A percentile compares a stretch with the other conserved stretches of the same genome.
Evolutionary conservation across 305 asterid species (phyloP).

Genomic region (Plantago coronopus): DNA sequence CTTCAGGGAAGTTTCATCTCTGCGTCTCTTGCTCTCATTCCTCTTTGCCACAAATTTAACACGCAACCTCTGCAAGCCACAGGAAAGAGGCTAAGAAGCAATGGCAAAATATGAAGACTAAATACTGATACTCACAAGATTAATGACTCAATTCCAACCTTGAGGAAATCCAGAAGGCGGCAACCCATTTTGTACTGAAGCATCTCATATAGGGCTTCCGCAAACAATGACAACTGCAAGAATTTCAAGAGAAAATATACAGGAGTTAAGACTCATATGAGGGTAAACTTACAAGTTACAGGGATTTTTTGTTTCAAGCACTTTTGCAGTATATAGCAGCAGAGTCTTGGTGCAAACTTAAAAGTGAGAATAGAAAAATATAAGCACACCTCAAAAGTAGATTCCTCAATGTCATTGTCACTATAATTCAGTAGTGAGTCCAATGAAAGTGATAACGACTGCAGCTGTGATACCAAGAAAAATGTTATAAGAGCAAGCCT

Average conservation of each 20-base stretch:
- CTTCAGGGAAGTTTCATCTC: slow-evolving; percentile 52
- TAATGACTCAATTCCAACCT: slow-evolving; percentile 52
- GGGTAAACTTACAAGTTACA: neutral
- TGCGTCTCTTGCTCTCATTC: slow-evolving; percentile 68
- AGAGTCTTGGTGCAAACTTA: neutral
- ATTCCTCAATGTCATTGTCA: slow-evolving; percentile 77
- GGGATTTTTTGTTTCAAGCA: neutral
- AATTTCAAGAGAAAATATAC: slow-evolving; percentile 19
- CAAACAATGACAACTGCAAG: slow-evolving; percentile 82
- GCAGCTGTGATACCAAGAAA: slow-evolving; percentile 48
- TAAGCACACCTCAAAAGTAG: slow-evolving; percentile 74
- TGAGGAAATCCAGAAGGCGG: slow-evolving; percentile 77
- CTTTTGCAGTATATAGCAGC: neutral
- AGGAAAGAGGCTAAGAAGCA: slow-evolving; percentile 17
- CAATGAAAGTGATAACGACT: slow-evolving; percentile 80
- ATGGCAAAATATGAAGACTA: slow-evolving; percentile 1
- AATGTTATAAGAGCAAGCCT: slow-evolving; percentile 5
- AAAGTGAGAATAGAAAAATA: slow-evolving; percentile 9
- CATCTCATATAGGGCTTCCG: slow-evolving; percentile 90
- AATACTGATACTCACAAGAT: slow-evolving; percentile 2
- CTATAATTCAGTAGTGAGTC: slow-evolving; percentile 93
- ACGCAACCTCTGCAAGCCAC: slow-evolving; percentile 56
- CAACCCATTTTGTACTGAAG: slow-evolving; percentile 92
- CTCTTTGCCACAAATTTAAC: slow-evolving; percentile 49
- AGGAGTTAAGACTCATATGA: neutral